These are phyloP conservation scores for Trichothecium roseum DNA, from an alignment of 2,329 filamentous ascomycete genomes.

Conservation along the genomic window DNA sequence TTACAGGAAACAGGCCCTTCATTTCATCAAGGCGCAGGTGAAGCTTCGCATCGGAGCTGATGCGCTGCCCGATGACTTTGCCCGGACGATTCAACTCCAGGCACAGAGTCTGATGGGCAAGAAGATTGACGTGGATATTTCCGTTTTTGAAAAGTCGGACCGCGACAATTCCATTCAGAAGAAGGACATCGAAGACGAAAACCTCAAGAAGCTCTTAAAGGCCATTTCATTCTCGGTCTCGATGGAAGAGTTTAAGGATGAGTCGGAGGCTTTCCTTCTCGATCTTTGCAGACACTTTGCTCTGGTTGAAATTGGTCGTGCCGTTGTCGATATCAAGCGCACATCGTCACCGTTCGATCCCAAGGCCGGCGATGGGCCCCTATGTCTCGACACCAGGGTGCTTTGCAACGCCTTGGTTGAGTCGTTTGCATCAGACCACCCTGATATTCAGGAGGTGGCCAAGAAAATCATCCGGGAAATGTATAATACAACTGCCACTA, in stretches of 20 bases:
- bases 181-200: slow-evolving; percentile 72
- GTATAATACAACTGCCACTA: slow-evolving; percentile 62
- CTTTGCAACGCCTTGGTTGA: slow-evolving; percentile 86
- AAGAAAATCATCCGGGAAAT: slow-evolving; percentile 69
- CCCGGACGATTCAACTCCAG: slow-evolving; percentile 74
- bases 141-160: slow-evolving; percentile 65
- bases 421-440: slow-evolving; percentile 76
- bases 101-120: slow-evolving; percentile 72
- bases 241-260: slow-evolving; percentile 66
- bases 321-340: slow-evolving; percentile 73
- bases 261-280: slow-evolving; percentile 64
- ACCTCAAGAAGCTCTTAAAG: slow-evolving; percentile 78
- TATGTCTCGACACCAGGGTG: slow-evolving; percentile 77
- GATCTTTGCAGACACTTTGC: slow-evolving; percentile 86
- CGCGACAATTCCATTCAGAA: slow-evolving; percentile 77
- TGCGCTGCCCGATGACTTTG: slow-evolving; percentile 79
- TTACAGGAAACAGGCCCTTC: slow-evolving; percentile 89
- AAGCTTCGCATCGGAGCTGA: slow-evolving; percentile 87
- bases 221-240: slow-evolving; percentile 80
- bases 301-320: slow-evolving; percentile 76
- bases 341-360: slow-evolving; percentile 73
- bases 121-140: slow-evolving; percentile 61
- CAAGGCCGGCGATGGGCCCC: slow-evolving; percentile 72
- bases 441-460: slow-evolving; percentile 70
- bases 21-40: slow-evolving; percentile 76